Percentiles rank a stretch among this genome's conserved stretches.
Evolutionary conservation across 139 green algal species (phyloP).

Genomic region (Edaphochlamys debaryana): DNA sequence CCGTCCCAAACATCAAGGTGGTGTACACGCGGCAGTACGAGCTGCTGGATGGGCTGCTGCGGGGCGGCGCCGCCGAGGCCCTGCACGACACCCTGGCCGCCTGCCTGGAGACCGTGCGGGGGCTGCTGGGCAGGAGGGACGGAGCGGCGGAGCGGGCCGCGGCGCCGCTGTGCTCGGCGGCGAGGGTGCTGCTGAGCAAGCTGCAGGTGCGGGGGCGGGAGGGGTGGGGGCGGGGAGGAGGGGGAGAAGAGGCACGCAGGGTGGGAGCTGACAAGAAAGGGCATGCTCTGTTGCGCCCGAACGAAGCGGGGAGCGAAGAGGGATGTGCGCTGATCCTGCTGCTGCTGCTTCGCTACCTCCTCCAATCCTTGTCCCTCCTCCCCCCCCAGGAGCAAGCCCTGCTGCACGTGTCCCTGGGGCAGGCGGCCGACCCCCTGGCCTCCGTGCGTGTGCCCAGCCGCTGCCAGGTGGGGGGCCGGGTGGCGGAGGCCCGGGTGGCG

Average conservation of each 20-base stretch:
- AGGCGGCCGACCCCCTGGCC: conserved; percentile 54
- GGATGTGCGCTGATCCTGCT: too few relatives aligned
- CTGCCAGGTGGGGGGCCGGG: too few relatives aligned
- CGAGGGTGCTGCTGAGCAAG: conserved; percentile 59
- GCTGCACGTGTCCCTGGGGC: conserved; percentile 53
- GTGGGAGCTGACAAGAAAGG: too few relatives aligned
- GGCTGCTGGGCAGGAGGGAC: conserved; percentile 44
- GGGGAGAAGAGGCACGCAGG: too few relatives aligned
- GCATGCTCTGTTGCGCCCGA: too few relatives aligned
- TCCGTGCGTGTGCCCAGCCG: conserved; percentile 50
- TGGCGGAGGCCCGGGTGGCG: too few relatives aligned
- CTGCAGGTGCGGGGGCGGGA: conserved; percentile 43
- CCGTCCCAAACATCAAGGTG: too few relatives aligned
- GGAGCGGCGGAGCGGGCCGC: background rate
- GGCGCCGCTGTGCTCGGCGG: conserved; percentile 49
- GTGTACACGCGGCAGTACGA: conserved; percentile 65
- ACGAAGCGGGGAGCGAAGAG: too few relatives aligned
- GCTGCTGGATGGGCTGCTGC: conserved; percentile 37
- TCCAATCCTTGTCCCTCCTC: background rate
- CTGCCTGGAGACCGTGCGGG: conserved; percentile 30
- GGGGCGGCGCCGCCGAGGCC: conserved; percentile 37
- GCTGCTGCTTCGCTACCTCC: too few relatives aligned
- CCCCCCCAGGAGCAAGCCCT: conserved; percentile 49
- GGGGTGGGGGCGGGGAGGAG: too few relatives aligned
- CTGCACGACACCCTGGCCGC: conserved; percentile 51